phyloP scores from a whole-genome alignment of 139 green algal species.

The Coelastrella sp. region DNA sequence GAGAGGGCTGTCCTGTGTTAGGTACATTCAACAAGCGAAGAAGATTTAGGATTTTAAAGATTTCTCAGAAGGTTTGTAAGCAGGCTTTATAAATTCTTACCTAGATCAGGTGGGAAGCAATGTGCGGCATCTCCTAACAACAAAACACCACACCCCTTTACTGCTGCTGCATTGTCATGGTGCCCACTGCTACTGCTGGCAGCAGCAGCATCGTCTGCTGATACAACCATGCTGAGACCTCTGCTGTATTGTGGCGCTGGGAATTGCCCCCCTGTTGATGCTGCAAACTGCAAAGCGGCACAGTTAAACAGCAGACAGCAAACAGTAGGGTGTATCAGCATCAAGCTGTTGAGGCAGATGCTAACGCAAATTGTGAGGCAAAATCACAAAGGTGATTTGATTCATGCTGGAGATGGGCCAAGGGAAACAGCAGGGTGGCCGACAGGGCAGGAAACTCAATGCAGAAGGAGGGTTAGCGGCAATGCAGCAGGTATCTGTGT shows the following conservation, averaged over 20 bases:
- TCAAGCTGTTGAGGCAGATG: background rate
- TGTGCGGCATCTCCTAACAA: slow-evolving; percentile 47
- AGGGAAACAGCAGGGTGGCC: too few relatives aligned
- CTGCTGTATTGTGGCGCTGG: slow-evolving; percentile 33
- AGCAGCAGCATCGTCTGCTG: background rate
- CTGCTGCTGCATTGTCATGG: background rate
- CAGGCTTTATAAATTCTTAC: too few relatives aligned
- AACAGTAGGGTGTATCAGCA: too few relatives aligned
- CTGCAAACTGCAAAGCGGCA: slow-evolving; percentile 22
- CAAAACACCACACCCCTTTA: slow-evolving; percentile 43
- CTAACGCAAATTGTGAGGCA: background rate
- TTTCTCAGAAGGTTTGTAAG: too few relatives aligned
- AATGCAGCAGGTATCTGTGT: too few relatives aligned
- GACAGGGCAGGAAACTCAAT: too few relatives aligned
- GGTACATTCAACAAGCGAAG: too few relatives aligned
- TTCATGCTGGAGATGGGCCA: too few relatives aligned
- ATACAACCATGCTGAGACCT: slow-evolving; percentile 2
- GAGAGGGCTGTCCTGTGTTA: too few relatives aligned
- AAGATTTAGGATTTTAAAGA: too few relatives aligned
- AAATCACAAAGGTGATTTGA: too few relatives aligned
- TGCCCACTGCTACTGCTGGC: background rate
- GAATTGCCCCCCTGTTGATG: slow-evolving; percentile 24
- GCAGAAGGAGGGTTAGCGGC: too few relatives aligned
- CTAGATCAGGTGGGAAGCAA: slow-evolving; percentile 51
- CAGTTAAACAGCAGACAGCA: background rate